Conservation (phyloP, 2,329 filamentous ascomycete species). For the Phaeosphaeria sp. region DNA sequence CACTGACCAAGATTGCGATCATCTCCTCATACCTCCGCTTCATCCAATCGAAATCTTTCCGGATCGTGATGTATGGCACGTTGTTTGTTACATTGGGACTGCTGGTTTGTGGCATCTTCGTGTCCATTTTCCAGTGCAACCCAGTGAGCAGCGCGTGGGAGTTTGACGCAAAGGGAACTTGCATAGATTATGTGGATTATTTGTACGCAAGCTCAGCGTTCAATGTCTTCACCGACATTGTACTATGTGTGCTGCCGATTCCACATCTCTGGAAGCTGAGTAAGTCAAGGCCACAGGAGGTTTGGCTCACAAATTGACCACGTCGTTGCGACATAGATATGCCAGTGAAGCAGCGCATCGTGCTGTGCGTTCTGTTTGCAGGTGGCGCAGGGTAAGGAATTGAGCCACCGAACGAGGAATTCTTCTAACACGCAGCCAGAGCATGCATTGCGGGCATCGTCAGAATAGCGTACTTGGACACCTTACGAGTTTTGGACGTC, state of each 20-base stretch:
- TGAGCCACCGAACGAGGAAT: not conserved
- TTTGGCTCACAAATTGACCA: not conserved
- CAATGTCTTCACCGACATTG: constrained; percentile 31
- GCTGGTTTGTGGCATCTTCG: constrained; percentile 33
- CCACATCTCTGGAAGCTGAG: constrained; percentile 34
- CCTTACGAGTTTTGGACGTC: constrained; percentile 25
- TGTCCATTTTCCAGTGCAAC: constrained; percentile 36
- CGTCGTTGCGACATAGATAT: constrained; percentile 12
- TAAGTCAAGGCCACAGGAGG: not conserved
- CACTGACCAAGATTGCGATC: constrained; percentile 36
- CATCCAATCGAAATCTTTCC: constrained; percentile 25
- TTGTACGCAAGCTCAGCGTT: constrained; percentile 36
- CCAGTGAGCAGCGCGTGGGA: constrained; percentile 34
- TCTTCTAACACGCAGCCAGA: constrained; percentile 9
- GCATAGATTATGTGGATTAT: constrained; percentile 31
- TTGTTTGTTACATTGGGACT: constrained; percentile 19
- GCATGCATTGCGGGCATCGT: constrained; percentile 33
- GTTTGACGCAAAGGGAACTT: constrained; percentile 19
- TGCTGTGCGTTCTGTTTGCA: constrained; percentile 34
- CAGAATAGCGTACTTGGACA: constrained; percentile 27
- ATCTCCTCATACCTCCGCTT: constrained; percentile 38
- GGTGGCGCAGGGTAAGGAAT: constrained; percentile 35
- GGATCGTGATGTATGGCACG: constrained; percentile 26
- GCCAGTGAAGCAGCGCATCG: constrained; percentile 34
- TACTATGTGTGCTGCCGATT: constrained; percentile 31